Base-by-base conservation (phyloP, 1,284 basidiomycete species). In the Heterobasidion parviporum region DNA sequence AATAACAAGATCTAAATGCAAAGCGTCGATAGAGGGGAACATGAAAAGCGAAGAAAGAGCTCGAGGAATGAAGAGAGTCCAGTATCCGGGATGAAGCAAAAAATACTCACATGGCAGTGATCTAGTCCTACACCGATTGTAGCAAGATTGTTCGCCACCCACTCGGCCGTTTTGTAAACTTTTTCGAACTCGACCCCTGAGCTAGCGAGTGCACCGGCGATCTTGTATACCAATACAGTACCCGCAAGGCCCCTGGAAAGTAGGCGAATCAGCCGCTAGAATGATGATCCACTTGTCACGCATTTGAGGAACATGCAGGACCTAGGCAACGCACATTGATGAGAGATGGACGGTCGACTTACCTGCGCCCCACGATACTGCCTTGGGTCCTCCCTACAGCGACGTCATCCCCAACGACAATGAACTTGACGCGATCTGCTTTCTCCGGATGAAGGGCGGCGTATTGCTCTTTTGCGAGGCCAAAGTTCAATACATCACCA, bases 111-210 rank as follows among this genome's bases (percentile, higher is more conserved):
- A 70, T 96, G 92, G 63, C 90, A 93, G 70, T 97, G 94, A 50
- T 94, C 93, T 48, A 96, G 78, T n/a, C 91, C 92, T 50, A 89
- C 87, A 48, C 94, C 95, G 59, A 96, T 85, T 1, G 94, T 94
- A 6, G 82, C 94, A 14, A 89, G 69, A 50, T 79, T 77, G 8
- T 78, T 74, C 1, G 87, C 77, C 35, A 88, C 79, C 72, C 81
- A 85, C 67, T 88, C 77, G 0, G 92, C 88, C 9, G 88, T 63
- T 36, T 73, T 68, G 67, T 89, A 81, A 7, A 95, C 89, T 54
- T 89, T 80, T 52, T 89, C 81, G n/a, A 97, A 77, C 55, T 74
- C 73, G 0, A 74, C 86, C 3, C 91, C 92, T 50, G 78, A 71
- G n/a, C 82, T 72, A 0, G 93, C 90, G 4, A 93, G 71, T 1